A percentile compares a stretch with the other conserved stretches of the same genome.
Conservation (phyloP, 2,329 filamentous ascomycete genomes). For the Rhexocercosporidium sp. region DNA sequence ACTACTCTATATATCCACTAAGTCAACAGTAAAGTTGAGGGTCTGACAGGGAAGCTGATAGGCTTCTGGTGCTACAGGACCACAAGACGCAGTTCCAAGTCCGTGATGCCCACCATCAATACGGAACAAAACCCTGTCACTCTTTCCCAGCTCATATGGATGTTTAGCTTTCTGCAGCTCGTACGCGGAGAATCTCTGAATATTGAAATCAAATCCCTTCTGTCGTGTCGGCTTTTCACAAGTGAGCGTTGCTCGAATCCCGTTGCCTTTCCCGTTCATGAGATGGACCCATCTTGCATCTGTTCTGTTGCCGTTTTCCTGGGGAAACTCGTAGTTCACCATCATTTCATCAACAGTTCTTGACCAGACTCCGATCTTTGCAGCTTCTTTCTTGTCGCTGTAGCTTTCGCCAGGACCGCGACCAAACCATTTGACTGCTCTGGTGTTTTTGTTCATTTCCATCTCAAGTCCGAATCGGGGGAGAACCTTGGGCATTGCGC, state of each 20-base stretch:
- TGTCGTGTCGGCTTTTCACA: slow-evolving; percentile 48
- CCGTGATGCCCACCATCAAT: slow-evolving; percentile 52
- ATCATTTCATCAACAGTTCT: slow-evolving; percentile 54
- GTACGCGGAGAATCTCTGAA: slow-evolving; percentile 56
- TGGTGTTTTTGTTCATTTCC: slow-evolving; percentile 52
- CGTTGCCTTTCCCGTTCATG: slow-evolving; percentile 35
- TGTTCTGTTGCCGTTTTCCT: slow-evolving; percentile 69
- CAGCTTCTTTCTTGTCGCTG: slow-evolving; percentile 62
- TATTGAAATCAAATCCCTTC: slow-evolving; percentile 53
- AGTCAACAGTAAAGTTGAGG: slow-evolving; percentile 22
- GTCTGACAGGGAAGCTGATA: slow-evolving; percentile 21
- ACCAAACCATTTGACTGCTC: slow-evolving; percentile 66
- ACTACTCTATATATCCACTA: slow-evolving; percentile 1
- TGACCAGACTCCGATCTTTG: slow-evolving; percentile 20
- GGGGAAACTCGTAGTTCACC: slow-evolving; percentile 67
- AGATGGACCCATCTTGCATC: slow-evolving; percentile 62
- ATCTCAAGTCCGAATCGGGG: slow-evolving; percentile 67
- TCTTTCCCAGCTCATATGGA: slow-evolving; percentile 64
- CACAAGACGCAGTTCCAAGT: slow-evolving; percentile 55
- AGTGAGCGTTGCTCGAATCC: slow-evolving; percentile 37
- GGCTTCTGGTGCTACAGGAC: slow-evolving; percentile 32
- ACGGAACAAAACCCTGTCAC: slow-evolving; percentile 50
- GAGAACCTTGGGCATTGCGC: slow-evolving; percentile 57
- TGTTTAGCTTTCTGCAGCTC: slow-evolving; percentile 64
- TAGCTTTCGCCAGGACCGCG: slow-evolving; percentile 71